A percentile compares a stretch with the other conserved stretches of the same genome.
Evolutionary conservation across 2,329 filamentous ascomycete species (phyloP).

Genomic region (Pestalotiopsis sp.): DNA sequence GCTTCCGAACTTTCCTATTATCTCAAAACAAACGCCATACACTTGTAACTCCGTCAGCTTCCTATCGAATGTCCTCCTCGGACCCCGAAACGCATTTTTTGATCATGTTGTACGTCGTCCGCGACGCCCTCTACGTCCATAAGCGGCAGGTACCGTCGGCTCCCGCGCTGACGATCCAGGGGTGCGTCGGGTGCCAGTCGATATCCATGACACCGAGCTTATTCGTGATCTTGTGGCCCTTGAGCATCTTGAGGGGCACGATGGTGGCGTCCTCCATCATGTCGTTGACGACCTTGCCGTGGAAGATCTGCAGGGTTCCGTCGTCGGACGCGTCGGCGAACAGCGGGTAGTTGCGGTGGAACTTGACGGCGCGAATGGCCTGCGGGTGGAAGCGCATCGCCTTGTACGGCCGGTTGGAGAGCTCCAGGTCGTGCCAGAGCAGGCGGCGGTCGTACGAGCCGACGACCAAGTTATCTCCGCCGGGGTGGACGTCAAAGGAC

Average conservation of each 20-base stretch:
- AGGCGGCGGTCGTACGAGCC: slow-evolving; percentile 93
- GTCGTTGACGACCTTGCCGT: slow-evolving; percentile 92
- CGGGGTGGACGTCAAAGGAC: slow-evolving; percentile 88
- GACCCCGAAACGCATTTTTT: background rate
- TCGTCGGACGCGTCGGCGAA: slow-evolving; percentile 97
- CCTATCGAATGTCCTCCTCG: background rate
- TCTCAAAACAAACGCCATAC: slow-evolving; percentile 13
- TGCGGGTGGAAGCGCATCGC: slow-evolving; percentile 93
- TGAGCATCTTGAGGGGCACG: slow-evolving; percentile 91
- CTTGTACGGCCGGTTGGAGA: slow-evolving; percentile 90
- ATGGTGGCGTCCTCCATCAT: slow-evolving; percentile 96
- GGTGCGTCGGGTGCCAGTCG: slow-evolving; percentile 93
- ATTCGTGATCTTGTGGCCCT: slow-evolving; percentile 83
- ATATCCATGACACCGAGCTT: slow-evolving; percentile 90
- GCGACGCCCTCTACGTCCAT: slow-evolving; percentile 64
- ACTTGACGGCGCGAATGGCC: slow-evolving; percentile 87
- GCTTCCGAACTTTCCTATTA: slow-evolving; percentile 2
- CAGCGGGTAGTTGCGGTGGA: slow-evolving; percentile 77
- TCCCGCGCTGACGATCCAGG: slow-evolving; percentile 92
- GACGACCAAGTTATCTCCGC: slow-evolving; percentile 91
- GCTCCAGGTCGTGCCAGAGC: slow-evolving; percentile 95
- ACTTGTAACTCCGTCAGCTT: slow-evolving; percentile 13
- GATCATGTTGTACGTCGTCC: background rate
- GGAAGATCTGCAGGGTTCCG: slow-evolving; percentile 92
- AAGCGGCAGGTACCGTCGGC: slow-evolving; percentile 91